phyloP scores from a whole-genome alignment of 371 early-diverging fungal species.

The Mortierella sp. region DNA sequence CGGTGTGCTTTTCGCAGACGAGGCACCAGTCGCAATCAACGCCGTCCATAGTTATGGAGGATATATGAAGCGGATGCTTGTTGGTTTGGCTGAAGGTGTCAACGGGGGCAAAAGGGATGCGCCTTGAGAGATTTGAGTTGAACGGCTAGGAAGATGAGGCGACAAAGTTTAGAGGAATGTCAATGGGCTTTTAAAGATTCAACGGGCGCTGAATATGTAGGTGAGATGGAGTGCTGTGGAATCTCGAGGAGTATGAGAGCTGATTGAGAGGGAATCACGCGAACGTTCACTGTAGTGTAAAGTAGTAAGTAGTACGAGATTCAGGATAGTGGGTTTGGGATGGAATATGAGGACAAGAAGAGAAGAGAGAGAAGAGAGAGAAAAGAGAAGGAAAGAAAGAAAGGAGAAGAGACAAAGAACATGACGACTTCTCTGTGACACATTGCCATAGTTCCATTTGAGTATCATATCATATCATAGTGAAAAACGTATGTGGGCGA shows the following conservation, averaged over 20 bases:
- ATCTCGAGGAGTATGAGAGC: background rate
- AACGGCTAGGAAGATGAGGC: constrained; percentile 1
- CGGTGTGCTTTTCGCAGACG: constrained; percentile 47
- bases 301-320: background rate
- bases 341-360: constrained; percentile 2
- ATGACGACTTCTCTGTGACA: background rate
- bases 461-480: too few relatives aligned
- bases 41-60: constrained; percentile 36
- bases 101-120: too few relatives aligned
- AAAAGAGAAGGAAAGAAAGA: constrained; percentile 8
- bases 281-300: background rate
- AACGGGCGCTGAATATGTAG: too few relatives aligned
- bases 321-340: constrained; percentile 6
- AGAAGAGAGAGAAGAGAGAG: background rate
- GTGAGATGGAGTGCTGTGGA: background rate
- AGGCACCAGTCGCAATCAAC: constrained; percentile 56
- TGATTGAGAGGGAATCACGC: constrained; percentile 3
- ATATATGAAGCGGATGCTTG: background rate
- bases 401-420: background rate
- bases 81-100: background rate
- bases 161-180: background rate
- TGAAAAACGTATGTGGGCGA: background rate
- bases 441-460: background rate
- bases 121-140: too few relatives aligned
- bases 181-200: too few relatives aligned